A percentile compares a stretch with the other conserved stretches of the same genome.
These are phyloP conservation scores for Scheffersomyces stambukii DNA, from an alignment of 1,139 yeast species.

Conservation along the genomic window DNA sequence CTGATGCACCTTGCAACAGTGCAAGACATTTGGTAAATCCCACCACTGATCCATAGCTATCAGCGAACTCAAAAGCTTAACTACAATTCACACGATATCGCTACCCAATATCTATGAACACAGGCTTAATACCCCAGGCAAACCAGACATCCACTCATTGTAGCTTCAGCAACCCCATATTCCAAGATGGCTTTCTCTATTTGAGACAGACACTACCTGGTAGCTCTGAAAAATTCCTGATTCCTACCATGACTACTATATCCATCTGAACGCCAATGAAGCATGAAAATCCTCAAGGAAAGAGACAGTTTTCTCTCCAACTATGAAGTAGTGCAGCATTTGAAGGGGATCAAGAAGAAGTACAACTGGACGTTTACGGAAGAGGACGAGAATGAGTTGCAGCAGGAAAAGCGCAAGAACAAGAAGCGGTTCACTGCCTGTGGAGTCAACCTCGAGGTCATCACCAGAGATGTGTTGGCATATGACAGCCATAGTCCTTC, in stretches of 20 bases:
- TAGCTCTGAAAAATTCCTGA: too few relatives aligned
- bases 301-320: constrained; percentile 68
- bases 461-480: constrained; percentile 59
- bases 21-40: too few relatives aligned
- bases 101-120: too few relatives aligned
- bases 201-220: too few relatives aligned
- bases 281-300: constrained; percentile 39
- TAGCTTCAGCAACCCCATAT: too few relatives aligned
- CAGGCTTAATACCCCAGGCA: too few relatives aligned
- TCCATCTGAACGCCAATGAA: not conserved
- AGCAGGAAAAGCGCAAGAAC: constrained; percentile 27
- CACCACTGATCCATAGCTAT: too few relatives aligned
- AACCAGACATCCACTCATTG: too few relatives aligned
- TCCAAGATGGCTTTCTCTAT: too few relatives aligned
- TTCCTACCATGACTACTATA: not conserved
- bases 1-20: too few relatives aligned
- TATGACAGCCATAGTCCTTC: constrained; percentile 46
- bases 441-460: constrained; percentile 54
- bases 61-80: too few relatives aligned
- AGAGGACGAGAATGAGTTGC: constrained; percentile 30
- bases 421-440: constrained; percentile 41
- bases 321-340: constrained; percentile 64
- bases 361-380: constrained; percentile 44
- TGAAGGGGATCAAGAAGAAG: constrained; percentile 46
- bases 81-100: too few relatives aligned